Conservation (phyloP, 2,329 filamentous ascomycete species). For the Chaetomiaceae sp. region DNA sequence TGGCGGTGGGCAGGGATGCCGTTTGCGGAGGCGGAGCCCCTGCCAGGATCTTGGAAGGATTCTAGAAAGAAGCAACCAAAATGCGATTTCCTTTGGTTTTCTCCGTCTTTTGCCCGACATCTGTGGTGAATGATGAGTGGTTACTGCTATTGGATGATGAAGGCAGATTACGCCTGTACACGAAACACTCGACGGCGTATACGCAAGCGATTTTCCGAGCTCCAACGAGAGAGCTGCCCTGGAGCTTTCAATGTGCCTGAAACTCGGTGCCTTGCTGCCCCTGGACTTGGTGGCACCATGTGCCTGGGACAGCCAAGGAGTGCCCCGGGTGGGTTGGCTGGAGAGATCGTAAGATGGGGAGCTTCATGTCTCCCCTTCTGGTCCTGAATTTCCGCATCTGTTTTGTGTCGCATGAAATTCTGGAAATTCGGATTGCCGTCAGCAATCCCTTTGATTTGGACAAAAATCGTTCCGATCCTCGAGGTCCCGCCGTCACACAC, state of each 20-base stretch:
- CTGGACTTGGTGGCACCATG: not conserved
- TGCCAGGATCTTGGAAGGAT: conserved; percentile 16
- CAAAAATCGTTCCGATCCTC: not conserved
- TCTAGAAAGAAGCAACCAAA: conserved; percentile 19
- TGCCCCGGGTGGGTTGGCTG: not conserved
- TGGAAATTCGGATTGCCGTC: conserved; percentile 4
- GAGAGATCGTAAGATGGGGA: not conserved
- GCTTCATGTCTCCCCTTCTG: no score
- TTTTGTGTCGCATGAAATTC: not conserved
- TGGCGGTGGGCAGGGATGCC: conserved; percentile 7
- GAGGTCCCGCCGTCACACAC: not conserved
- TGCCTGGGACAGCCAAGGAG: not conserved
- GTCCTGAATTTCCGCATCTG: not conserved
- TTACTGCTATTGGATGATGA: not conserved
- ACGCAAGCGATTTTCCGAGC: no score
- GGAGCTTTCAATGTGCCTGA: conserved; percentile 63
- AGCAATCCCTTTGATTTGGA: not conserved
- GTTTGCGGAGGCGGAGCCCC: conserved; percentile 19
- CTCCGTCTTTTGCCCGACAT: not conserved
- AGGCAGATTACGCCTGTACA: no score
- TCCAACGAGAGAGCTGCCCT: no score
- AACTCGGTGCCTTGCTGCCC: conserved; percentile 30
- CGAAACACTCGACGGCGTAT: no score
- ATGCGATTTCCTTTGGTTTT: not conserved
- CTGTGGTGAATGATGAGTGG: not conserved